Conservation (phyloP, 2,329 filamentous ascomycete genomes). For the Colletotrichum siamense region DNA sequence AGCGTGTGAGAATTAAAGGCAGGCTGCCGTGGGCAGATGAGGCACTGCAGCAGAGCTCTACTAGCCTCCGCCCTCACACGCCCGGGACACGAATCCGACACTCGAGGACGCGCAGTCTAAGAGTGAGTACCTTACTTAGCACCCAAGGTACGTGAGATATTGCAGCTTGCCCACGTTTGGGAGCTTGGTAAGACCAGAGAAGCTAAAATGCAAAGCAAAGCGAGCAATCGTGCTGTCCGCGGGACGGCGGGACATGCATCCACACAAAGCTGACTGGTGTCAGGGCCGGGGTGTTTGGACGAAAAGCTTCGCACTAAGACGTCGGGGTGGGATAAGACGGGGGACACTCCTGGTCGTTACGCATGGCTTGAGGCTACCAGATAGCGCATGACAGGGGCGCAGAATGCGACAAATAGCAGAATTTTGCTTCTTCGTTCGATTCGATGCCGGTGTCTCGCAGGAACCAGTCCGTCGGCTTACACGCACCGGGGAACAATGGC, state of each 20-base stretch:
- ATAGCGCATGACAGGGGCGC: not conserved
- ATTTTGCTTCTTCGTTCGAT: not conserved
- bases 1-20: not conserved
- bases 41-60: not conserved
- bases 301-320: slow-evolving; percentile 7
- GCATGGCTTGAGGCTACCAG: slow-evolving; percentile 11
- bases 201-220: not conserved
- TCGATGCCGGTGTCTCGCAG: slow-evolving; percentile 8
- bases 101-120: not conserved
- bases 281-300: not conserved
- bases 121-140: not conserved
- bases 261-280: not conserved
- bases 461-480: slow-evolving; percentile 3
- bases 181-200: not conserved
- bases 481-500: slow-evolving; percentile 4
- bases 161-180: not conserved
- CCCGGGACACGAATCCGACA: not conserved
- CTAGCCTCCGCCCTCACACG: not conserved
- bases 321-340: not conserved
- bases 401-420: not conserved
- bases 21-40: not conserved
- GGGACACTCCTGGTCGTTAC: slow-evolving; percentile 15
- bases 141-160: not conserved
- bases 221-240: not conserved
- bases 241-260: not conserved